Evolutionary conservation across 805 yeast genomes (phyloP).

Genomic region (Lachancea dasiensis): DNA sequence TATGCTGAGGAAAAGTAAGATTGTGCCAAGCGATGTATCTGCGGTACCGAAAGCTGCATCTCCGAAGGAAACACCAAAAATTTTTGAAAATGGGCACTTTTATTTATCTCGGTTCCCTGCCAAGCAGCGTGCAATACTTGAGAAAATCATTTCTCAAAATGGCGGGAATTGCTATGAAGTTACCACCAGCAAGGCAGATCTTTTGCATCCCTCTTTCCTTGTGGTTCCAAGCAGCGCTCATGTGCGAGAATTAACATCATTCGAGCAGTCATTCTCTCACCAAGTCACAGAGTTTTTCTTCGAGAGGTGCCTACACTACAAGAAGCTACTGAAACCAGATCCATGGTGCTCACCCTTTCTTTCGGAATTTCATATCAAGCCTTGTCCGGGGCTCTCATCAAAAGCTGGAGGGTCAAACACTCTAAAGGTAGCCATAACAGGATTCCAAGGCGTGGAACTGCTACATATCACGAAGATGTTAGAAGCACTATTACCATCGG

Average conservation of each 20-base stretch:
- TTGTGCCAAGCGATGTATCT: not conserved
- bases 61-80: not conserved
- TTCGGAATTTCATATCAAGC: constrained; percentile 26
- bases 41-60: not conserved
- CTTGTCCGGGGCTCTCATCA: constrained; percentile 15
- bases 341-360: constrained; percentile 57
- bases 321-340: constrained; percentile 42
- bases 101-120: constrained; percentile 16
- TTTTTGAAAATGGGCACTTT: constrained; percentile 17
- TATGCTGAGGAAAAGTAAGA: constrained; percentile 14
- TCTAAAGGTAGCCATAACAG: constrained; percentile 49
- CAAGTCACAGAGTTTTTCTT: constrained; percentile 75
- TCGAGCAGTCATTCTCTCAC: constrained; percentile 10
- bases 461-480: constrained; percentile 65
- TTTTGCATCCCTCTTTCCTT: constrained; percentile 9
- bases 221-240: constrained; percentile 21
- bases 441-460: constrained; percentile 72
- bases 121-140: constrained; percentile 18
- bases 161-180: constrained; percentile 18
- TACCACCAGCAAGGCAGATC: not conserved
- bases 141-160: constrained; percentile 22
- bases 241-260: not conserved
- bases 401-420: constrained; percentile 6
- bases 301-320: constrained; percentile 64
- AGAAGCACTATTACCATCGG: constrained; percentile 38